These are phyloP conservation scores for Sporisorium iseilematis-ciliati DNA, from an alignment of 1,284 basidiomycete genomes.

Conservation along the genomic window DNA sequence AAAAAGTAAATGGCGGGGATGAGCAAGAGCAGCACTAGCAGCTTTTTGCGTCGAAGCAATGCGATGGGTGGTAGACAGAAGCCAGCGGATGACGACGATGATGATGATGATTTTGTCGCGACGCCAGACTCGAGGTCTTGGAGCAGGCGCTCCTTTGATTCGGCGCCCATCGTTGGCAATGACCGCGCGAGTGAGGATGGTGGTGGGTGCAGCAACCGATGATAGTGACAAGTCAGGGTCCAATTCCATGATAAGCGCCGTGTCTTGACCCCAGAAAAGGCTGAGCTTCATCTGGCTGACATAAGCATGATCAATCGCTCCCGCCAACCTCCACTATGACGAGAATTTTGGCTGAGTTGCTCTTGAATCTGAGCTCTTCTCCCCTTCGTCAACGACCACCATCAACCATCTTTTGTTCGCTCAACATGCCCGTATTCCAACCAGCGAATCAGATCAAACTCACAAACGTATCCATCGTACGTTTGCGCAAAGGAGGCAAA, in stretches of 20 bases:
- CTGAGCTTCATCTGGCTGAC: constrained; percentile 1
- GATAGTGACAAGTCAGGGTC: not conserved
- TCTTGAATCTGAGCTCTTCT: not conserved
- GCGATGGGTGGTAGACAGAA: constrained; percentile 37
- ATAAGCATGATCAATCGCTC: constrained; percentile 7
- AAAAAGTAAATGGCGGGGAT: constrained; percentile 23
- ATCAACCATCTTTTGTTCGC: not conserved
- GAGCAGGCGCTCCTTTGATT: constrained; percentile 20
- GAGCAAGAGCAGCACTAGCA: constrained; percentile 17
- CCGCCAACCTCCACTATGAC: constrained; percentile 12
- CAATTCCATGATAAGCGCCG: not conserved
- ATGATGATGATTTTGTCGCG: constrained; percentile 8
- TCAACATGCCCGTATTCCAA: constrained; percentile 30
- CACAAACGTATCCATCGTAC: constrained; percentile 95
- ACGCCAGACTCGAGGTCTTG: constrained; percentile 35
- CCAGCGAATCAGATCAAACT: constrained; percentile 72
- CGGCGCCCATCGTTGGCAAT: constrained; percentile 17
- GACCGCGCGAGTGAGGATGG: not conserved
- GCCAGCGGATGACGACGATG: constrained; percentile 7
- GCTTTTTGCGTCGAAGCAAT: constrained; percentile 40
- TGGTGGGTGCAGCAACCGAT: not conserved
- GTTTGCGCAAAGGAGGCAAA: constrained; percentile 95
- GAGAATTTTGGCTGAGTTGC: no score
- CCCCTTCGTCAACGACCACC: not conserved
- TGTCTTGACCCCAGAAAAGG: not conserved